Evolutionary conservation across 169 alveolate genomes (phyloP), one percentile per base, ranked within the genome.

Genomic region (Cryptosporidium andersoni): DNA sequence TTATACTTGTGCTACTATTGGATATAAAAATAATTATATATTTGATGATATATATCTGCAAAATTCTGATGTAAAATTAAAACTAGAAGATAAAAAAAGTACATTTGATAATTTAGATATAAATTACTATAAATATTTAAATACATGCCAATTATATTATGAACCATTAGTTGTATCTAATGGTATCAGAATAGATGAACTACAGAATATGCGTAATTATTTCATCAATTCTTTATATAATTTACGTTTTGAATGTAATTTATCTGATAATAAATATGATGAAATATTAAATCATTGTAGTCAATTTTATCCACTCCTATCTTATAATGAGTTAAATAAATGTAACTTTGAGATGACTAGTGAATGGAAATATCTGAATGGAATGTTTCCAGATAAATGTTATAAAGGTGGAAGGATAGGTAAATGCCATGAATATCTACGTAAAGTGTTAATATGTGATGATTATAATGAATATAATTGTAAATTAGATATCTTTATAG

Each of bases 241-340:
- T 89, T 63, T 81, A 65, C 81, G 66, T 74, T 89, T 89, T 89
- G 92, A 81, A 43, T 89, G 92, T 62, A 82, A 81, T 39, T 37
- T 65, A 80, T 88, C 65, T 64, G 65, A 80, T 49, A 60, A 64
- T 67, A 53, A 82, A 80, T 53, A 53, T 53, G 64, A 53, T 36
- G 81, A 14, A 6, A 52, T 66, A 14, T n/a, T 39, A 3, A 66
- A 14, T n/a, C 81, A 66, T 51, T 89, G 92, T 66, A 47, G 80
- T 14, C 82, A 67, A 65, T 89, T 85, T 81, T 89, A 89, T 63
- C 89, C 90, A 14, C 51, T 89, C 51, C 68, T 89, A 82, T 80
- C 68, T 52, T 88, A 68, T 64, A 74, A 81, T 52, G 37, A 45
- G 45, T 80, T 67, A 66, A 25, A 25, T 25, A 25, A 25, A 25